Percentiles rank a stretch among this genome's conserved stretches.
phyloP scores from a whole-genome alignment of 2,329 filamentous ascomycete species.

The Colletotrichum sp. region DNA sequence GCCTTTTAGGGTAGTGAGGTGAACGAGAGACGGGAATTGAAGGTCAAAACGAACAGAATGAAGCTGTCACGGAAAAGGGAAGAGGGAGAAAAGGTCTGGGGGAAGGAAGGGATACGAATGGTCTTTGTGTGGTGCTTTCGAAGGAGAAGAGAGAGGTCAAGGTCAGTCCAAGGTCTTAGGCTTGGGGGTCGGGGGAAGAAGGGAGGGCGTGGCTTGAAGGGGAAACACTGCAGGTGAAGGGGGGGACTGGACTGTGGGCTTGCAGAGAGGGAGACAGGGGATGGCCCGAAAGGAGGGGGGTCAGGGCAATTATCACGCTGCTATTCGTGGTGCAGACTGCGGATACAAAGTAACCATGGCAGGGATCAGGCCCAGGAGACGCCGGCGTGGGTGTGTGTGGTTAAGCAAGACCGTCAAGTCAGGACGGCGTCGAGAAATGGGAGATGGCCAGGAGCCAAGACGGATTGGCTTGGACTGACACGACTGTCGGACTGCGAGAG shows the following conservation, averaged over 20 bases:
- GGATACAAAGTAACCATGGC: conserved; percentile 19
- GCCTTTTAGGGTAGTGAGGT: conserved; percentile 2
- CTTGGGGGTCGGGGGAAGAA: neutral
- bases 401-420: neutral
- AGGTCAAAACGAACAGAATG: conserved; percentile 20
- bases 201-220: conserved; percentile 18
- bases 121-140: conserved; percentile 18
- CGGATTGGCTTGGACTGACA: neutral
- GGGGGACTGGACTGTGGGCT: neutral
- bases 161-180: neutral
- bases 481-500: neutral
- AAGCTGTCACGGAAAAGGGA: conserved; percentile 22
- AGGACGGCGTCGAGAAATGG: neutral
- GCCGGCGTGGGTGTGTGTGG: neutral
- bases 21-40: conserved; percentile 45
- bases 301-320: conserved; percentile 16
- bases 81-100: conserved; percentile 6
- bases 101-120: conserved; percentile 11
- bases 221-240: conserved; percentile 17
- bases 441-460: neutral
- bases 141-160: neutral
- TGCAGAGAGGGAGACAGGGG: conserved; percentile 5
- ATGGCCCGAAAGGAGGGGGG: conserved; percentile 9
- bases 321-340: conserved; percentile 20
- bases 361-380: neutral